Conservation (phyloP, 2,329 filamentous ascomycete species). For the Diplodia seriata region DNA sequence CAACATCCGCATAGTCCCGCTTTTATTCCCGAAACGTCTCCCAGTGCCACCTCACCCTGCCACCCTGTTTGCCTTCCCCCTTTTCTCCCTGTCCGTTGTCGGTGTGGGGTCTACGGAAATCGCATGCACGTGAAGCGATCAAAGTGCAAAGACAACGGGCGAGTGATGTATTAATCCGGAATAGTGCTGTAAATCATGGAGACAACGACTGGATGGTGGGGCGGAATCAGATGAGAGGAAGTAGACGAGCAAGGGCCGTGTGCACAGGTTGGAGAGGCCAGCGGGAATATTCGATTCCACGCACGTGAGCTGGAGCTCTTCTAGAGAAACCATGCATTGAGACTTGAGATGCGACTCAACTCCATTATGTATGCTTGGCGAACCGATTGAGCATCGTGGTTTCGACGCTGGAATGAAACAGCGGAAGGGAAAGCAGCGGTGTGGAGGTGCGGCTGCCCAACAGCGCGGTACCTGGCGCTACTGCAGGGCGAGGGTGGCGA, state of each 20-base stretch:
- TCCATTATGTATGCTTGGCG: no score
- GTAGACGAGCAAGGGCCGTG: not conserved
- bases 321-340: no score
- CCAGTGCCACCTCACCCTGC: not conserved
- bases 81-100: not conserved
- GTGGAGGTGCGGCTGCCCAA: conserved; percentile 2
- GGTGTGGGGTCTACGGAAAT: not conserved
- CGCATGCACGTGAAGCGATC: not conserved
- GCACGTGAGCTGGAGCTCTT: not conserved
- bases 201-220: not conserved
- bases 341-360: no score
- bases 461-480: conserved; percentile 25
- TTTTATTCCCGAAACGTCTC: conserved; percentile 8
- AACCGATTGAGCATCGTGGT: no score
- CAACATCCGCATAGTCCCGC: conserved; percentile 4
- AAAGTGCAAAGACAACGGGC: no score
- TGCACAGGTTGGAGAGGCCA: not conserved
- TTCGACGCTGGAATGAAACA: not conserved
- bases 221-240: not conserved
- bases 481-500: conserved; percentile 23
- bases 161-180: not conserved
- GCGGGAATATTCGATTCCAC: not conserved
- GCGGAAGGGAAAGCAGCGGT: not conserved
- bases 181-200: not conserved
- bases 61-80: not conserved